These are phyloP conservation scores for Niveomyces coronatus DNA, from an alignment of 2,329 filamentous ascomycete genomes.

Conservation along the genomic window DNA sequence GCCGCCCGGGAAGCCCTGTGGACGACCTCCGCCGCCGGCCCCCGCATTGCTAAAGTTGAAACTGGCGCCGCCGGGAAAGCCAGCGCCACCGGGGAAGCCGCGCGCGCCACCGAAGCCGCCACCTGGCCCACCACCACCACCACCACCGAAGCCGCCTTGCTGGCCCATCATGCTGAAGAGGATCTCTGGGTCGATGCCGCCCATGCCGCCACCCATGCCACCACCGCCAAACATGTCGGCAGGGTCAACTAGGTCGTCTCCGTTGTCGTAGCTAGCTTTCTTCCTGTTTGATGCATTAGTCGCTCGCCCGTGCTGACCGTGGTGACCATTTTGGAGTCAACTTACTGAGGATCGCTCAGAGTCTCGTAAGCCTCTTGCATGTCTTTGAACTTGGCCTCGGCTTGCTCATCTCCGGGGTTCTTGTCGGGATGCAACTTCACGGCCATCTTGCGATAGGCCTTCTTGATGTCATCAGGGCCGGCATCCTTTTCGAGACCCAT, in stretches of 20 bases:
- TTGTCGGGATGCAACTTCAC: constrained; percentile 96
- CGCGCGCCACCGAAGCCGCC: constrained; percentile 40
- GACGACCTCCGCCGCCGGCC: constrained; percentile 37
- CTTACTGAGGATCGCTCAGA: constrained; percentile 84
- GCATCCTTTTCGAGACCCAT: constrained; percentile 81
- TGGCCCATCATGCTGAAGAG: constrained; percentile 77
- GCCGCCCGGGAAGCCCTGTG: constrained; percentile 46
- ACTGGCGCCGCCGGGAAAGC: constrained; percentile 38
- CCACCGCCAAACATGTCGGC: constrained; percentile 71
- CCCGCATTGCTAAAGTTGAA: constrained; percentile 32
- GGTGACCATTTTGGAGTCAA: constrained; percentile 18
- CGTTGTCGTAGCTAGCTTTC: constrained; percentile 81
- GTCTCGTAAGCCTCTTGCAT: constrained; percentile 96
- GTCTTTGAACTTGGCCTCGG: constrained; percentile 93
- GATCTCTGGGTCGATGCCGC: constrained; percentile 65
- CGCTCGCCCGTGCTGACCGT: neutral
- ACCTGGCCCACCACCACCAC: too few species aligned
- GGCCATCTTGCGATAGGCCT: constrained; percentile 89
- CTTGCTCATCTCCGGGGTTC: constrained; percentile 76
- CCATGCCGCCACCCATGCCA: constrained; percentile 55
- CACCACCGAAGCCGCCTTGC: constrained; percentile 46
- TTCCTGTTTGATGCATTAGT: constrained; percentile 49
- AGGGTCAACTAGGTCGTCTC: constrained; percentile 82
- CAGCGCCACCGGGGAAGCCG: constrained; percentile 32
- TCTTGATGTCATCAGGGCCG: constrained; percentile 79